A percentile compares a stretch with the other conserved stretches of the same genome.
These are phyloP conservation scores for Aphanoascus verrucosus DNA, from an alignment of 2,329 filamentous ascomycete genomes.

Conservation along the genomic window DNA sequence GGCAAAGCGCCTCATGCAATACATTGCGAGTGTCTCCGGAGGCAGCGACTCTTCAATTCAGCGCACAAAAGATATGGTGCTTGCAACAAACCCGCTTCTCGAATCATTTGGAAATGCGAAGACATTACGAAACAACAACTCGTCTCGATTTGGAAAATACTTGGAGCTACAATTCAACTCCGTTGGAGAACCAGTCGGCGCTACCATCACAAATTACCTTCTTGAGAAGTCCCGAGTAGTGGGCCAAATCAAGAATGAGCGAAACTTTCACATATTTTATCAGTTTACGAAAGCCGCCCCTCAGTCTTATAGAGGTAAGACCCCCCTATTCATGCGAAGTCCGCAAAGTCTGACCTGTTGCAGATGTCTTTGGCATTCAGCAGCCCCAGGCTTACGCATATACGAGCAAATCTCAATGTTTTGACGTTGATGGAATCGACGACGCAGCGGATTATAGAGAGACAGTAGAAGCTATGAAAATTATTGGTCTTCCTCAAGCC, in stretches of 20 bases:
- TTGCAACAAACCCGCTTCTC: constrained; percentile 91
- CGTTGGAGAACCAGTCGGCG: constrained; percentile 83
- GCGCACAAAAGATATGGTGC: constrained; percentile 97
- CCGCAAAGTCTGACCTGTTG: background rate
- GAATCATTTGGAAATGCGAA: constrained; percentile 99
- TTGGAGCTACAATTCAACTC: constrained; percentile 92
- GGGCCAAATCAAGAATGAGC: constrained; percentile 86
- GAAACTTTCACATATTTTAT: constrained; percentile 99
- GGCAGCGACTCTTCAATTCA: constrained; percentile 77
- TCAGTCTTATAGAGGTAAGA: constrained; percentile 59
- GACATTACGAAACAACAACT: constrained; percentile 97
- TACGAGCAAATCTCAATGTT: constrained; percentile 87
- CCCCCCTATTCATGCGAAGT: background rate
- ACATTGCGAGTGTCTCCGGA: constrained; percentile 93
- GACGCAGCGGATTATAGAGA: constrained; percentile 81
- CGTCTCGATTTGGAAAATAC: constrained; percentile 96
- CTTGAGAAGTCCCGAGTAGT: constrained; percentile 92
- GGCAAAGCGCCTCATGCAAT: constrained; percentile 98
- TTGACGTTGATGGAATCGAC: constrained; percentile 88
- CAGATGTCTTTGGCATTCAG: constrained; percentile 77
- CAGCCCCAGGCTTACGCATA: constrained; percentile 88
- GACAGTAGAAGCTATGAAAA: constrained; percentile 84
- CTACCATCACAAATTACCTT: constrained; percentile 96
- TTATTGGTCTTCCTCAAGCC: constrained; percentile 75
- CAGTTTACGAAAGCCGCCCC: constrained; percentile 94